phyloP scores from a whole-genome alignment of 768 basidiomycete species.

The Pisolithus albus region DNA sequence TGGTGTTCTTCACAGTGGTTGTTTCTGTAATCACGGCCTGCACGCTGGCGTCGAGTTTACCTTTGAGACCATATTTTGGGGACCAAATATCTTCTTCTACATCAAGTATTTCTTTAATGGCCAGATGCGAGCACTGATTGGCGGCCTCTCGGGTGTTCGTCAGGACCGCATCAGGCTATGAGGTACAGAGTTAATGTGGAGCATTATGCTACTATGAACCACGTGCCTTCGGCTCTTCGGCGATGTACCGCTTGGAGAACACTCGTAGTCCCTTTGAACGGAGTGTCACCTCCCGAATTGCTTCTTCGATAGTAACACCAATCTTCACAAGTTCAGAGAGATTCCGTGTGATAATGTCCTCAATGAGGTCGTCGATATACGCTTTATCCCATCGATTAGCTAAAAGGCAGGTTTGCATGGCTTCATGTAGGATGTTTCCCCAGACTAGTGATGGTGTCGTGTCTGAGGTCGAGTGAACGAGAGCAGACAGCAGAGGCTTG shows the following conservation, averaged over 20 bases:
- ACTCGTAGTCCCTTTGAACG: conserved; percentile 58
- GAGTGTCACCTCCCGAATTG: conserved; percentile 51
- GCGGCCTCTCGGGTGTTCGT: conserved; percentile 55
- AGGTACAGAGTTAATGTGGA: background rate
- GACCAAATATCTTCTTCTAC: conserved; percentile 99
- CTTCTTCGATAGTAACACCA: conserved; percentile 51
- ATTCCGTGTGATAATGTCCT: conserved; percentile 44
- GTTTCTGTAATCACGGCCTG: conserved; percentile 55
- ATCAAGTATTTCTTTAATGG: conserved; percentile 71
- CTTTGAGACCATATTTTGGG: conserved; percentile 89
- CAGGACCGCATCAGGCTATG: conserved; percentile 57
- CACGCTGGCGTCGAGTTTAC: conserved; percentile 90
- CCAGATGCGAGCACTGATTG: conserved; percentile 49
- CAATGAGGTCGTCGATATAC: conserved; percentile 56
- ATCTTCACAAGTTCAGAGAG: conserved; percentile 61
- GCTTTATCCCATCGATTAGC: conserved; percentile 54
- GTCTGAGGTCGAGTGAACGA: conserved; percentile 54
- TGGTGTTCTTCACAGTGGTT: conserved; percentile 17
- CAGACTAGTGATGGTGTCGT: conserved; percentile 68
- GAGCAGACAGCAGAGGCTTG: conserved; percentile 71
- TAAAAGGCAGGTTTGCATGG: conserved; percentile 74
- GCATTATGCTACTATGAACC: background rate
- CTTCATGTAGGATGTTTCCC: conserved; percentile 91
- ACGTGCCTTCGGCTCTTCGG: conserved; percentile 55
- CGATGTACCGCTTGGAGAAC: conserved; percentile 64